Conservation (phyloP, 2,329 filamentous ascomycete species). For the Sporothrix brunneoviolacea region DNA sequence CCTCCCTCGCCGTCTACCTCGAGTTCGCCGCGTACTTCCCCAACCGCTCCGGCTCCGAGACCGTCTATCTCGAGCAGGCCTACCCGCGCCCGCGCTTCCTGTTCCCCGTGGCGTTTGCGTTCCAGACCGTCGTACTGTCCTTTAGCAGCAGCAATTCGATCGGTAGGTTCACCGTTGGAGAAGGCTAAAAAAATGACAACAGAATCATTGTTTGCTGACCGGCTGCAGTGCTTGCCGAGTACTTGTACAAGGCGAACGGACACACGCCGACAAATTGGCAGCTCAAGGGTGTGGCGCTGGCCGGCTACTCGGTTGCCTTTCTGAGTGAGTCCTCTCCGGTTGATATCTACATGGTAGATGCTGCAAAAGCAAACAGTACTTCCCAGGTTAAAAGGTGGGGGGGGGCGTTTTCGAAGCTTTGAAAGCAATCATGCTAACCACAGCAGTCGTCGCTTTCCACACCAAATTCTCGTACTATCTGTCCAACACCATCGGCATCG, state of each 20-base stretch:
- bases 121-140: conserved; percentile 56
- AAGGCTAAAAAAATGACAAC: no score
- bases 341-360: no score
- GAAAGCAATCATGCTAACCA: no score
- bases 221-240: conserved; percentile 50
- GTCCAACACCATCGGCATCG: conserved; percentile 46
- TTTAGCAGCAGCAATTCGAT: conserved; percentile 62
- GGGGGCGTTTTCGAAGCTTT: no score
- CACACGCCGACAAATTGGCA: conserved; percentile 52
- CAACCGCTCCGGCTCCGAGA: conserved; percentile 58
- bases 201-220: no score
- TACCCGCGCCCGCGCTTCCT: conserved; percentile 59
- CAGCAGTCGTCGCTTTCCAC: conserved; percentile 32
- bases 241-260: conserved; percentile 53
- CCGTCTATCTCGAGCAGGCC: conserved; percentile 62
- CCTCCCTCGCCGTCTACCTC: conserved; percentile 53
- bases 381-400: no score
- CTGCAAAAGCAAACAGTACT: no score
- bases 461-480: conserved; percentile 48
- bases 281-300: conserved; percentile 59
- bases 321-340: conserved; percentile 40
- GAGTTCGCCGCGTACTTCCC: conserved; percentile 61
- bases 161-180: no score
- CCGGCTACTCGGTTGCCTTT: conserved; percentile 53
- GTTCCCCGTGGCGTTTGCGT: conserved; percentile 58